These are phyloP conservation scores for Massariosphaeria phaeospora DNA, from an alignment of 495 filamentous ascomycete genomes.

Conservation along the genomic window DNA sequence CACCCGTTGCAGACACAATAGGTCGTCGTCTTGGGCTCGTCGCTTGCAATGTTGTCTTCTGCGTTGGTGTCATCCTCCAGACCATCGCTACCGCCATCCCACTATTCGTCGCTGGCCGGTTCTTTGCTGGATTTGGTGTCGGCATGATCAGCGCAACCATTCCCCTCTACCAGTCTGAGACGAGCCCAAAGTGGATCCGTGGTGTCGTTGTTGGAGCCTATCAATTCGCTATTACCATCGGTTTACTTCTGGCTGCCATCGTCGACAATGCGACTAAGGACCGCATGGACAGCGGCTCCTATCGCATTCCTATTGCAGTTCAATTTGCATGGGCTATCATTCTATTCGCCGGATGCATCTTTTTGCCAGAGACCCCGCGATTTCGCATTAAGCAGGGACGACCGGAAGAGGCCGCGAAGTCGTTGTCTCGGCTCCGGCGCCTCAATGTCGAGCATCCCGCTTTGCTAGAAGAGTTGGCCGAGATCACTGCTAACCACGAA, in stretches of 20 bases:
- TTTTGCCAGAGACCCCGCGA: slow-evolving; percentile 49
- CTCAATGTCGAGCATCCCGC: slow-evolving; percentile 56
- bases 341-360: slow-evolving; percentile 38
- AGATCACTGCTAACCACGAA: slow-evolving; percentile 66
- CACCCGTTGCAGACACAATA: slow-evolving; percentile 62
- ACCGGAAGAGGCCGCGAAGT: slow-evolving; percentile 46
- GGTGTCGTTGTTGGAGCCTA: slow-evolving; percentile 42
- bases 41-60: slow-evolving; percentile 58
- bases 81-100: slow-evolving; percentile 50
- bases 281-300: slow-evolving; percentile 39
- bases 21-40: slow-evolving; percentile 69
- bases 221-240: slow-evolving; percentile 44
- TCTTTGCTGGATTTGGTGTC: slow-evolving; percentile 43
- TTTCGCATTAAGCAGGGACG: slow-evolving; percentile 38
- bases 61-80: slow-evolving; percentile 75
- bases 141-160: slow-evolving; percentile 45
- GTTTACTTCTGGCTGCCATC: slow-evolving; percentile 41
- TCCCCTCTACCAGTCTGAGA: slow-evolving; percentile 47
- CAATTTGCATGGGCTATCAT: slow-evolving; percentile 45
- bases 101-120: slow-evolving; percentile 41
- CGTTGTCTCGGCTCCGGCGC: slow-evolving; percentile 48
- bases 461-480: slow-evolving; percentile 62
- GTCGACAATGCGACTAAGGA: slow-evolving; percentile 41
- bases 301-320: slow-evolving; percentile 43
- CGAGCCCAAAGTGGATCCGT: slow-evolving; percentile 42